These are phyloP conservation scores for Aspergillus sp. DNA, from an alignment of 2,329 filamentous ascomycete species.

Conservation along the genomic window DNA sequence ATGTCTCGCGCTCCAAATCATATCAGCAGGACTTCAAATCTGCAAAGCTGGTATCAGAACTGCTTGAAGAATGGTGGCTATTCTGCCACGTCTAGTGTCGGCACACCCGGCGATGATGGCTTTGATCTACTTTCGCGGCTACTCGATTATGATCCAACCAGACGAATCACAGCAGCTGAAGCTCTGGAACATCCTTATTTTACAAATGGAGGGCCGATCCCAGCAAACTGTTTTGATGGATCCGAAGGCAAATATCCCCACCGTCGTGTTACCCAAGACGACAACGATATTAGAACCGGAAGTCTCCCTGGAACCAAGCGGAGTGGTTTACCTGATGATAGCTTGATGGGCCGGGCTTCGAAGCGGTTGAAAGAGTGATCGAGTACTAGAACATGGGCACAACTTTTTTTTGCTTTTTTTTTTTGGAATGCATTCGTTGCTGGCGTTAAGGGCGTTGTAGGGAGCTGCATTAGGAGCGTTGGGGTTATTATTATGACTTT, in stretches of 20 bases:
- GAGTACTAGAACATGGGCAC: not conserved
- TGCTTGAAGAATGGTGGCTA: conserved; percentile 63
- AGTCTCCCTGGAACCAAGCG: conserved; percentile 90
- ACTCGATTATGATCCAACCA: conserved; percentile 89
- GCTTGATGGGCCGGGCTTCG: conserved; percentile 56
- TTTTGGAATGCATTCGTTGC: not conserved
- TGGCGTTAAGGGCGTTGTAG: not conserved
- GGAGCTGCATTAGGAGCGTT: not conserved
- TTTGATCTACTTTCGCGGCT: conserved; percentile 78
- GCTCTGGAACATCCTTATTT: conserved; percentile 94
- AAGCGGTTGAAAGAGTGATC: conserved; percentile 55
- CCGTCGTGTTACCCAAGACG: conserved; percentile 86
- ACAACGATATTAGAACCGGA: conserved; percentile 90
- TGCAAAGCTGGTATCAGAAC: conserved; percentile 79
- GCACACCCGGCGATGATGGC: conserved; percentile 71
- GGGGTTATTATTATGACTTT: not conserved
- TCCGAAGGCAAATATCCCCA: conserved; percentile 86
- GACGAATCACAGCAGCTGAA: conserved; percentile 80
- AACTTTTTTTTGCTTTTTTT: not conserved
- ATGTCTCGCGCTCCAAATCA: conserved; percentile 47
- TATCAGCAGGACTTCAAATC: conserved; percentile 54
- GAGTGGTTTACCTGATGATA: conserved; percentile 81
- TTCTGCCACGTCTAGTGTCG: conserved; percentile 48
- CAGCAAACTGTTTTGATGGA: conserved; percentile 86
- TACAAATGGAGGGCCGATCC: conserved; percentile 65